Evolutionary conservation across 306 rosid genomes (phyloP).

Genomic region (Luffa aegyptiaca): DNA sequence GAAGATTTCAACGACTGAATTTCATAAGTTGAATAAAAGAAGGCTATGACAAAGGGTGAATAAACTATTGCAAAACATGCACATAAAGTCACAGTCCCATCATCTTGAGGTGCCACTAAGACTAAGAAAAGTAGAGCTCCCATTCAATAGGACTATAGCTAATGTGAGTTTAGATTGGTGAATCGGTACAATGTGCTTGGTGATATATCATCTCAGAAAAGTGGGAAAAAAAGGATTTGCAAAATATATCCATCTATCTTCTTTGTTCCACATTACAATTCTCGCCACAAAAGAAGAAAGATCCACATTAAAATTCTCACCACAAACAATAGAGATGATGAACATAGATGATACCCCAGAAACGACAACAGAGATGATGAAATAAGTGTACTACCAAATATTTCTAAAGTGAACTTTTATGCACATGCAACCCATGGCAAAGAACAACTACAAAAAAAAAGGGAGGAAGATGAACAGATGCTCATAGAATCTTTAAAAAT

Average conservation of each 20-base stretch:
- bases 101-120: not conserved
- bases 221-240: not conserved
- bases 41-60: not conserved
- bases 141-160: not conserved
- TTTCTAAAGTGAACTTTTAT: not conserved
- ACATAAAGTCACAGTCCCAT: not conserved
- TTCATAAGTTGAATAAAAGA: not conserved
- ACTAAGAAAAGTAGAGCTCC: not conserved
- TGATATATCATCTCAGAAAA: not conserved
- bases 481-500: not conserved
- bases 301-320: too few relatives aligned
- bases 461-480: not conserved
- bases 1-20: not conserved
- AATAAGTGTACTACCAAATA: not conserved
- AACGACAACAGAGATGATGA: not conserved
- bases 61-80: not conserved
- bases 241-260: not conserved
- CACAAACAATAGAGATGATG: not conserved
- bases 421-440: not conserved
- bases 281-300: not conserved
- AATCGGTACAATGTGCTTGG: not conserved
- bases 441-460: not conserved
- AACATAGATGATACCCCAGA: not conserved
- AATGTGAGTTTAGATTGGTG: not conserved
- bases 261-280: not conserved